These are phyloP conservation scores for Pistacia integerrima DNA, from an alignment of 345 rosid genomes.

Conservation along the genomic window DNA sequence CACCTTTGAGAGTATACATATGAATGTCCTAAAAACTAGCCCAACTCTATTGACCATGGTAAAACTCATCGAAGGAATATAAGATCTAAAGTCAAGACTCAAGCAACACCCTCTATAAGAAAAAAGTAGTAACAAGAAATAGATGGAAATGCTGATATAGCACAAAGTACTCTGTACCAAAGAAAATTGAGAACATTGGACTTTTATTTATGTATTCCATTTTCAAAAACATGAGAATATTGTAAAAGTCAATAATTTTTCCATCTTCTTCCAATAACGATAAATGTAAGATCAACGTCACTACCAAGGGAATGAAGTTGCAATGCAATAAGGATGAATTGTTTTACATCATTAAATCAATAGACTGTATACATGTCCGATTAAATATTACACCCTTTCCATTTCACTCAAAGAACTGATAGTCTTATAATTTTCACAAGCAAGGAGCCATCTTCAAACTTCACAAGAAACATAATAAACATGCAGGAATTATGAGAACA, in stretches of 20 bases:
- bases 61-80: background rate
- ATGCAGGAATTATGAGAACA: too few species aligned
- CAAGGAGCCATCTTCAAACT: background rate
- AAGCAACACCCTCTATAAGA: background rate
- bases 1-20: background rate
- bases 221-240: background rate
- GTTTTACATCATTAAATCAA: background rate
- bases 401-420: conserved; percentile 1
- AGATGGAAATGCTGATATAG: background rate
- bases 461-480: background rate
- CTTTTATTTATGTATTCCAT: background rate
- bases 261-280: background rate
- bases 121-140: background rate
- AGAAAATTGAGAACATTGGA: background rate
- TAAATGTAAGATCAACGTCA: background rate
- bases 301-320: background rate
- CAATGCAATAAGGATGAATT: background rate
- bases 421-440: background rate
- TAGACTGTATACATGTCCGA: background rate
- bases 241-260: background rate
- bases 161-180: background rate
- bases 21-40: background rate
- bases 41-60: background rate
- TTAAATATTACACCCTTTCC: background rate
- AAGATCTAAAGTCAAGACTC: background rate